A percentile compares a stretch with the other conserved stretches of the same genome.
Conservation (phyloP, 495 filamentous ascomycete genomes). For the Aspergillus taichungensis region DNA sequence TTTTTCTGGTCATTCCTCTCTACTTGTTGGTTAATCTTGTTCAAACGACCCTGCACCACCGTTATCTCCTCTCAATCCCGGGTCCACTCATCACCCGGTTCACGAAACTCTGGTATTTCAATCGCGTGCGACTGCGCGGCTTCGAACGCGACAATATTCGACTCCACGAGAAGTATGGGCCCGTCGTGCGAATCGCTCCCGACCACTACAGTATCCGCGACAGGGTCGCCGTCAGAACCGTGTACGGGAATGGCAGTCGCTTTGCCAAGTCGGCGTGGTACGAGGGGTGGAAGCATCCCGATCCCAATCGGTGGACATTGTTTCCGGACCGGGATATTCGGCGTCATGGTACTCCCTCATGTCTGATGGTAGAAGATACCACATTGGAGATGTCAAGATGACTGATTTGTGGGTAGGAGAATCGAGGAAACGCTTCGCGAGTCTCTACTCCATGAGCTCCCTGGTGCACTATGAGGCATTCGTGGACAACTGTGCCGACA, state of each 20-base stretch:
- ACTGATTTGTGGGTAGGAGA: slow-evolving; percentile 15
- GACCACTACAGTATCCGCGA: slow-evolving; percentile 43
- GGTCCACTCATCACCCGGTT: slow-evolving; percentile 47
- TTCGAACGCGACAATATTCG: slow-evolving; percentile 38
- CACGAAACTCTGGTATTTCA: slow-evolving; percentile 48
- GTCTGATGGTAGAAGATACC: background rate
- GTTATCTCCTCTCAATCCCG: slow-evolving; percentile 35
- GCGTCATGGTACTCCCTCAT: slow-evolving; percentile 24
- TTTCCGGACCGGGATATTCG: slow-evolving; percentile 36
- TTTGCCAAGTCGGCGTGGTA: slow-evolving; percentile 35
- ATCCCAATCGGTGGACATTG: slow-evolving; percentile 25
- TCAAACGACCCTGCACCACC: slow-evolving; percentile 12
- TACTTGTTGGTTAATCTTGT: slow-evolving; percentile 8
- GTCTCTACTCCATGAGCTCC: slow-evolving; percentile 44
- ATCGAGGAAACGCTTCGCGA: slow-evolving; percentile 31
- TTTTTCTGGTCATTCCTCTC: slow-evolving; percentile 5
- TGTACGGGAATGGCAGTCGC: slow-evolving; percentile 35
- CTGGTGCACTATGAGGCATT: slow-evolving; percentile 47
- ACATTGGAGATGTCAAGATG: background rate
- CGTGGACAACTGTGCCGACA: slow-evolving; percentile 41
- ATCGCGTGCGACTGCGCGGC: slow-evolving; percentile 27
- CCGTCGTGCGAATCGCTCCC: slow-evolving; percentile 40
- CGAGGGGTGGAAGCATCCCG: slow-evolving; percentile 30
- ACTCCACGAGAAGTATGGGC: slow-evolving; percentile 33
- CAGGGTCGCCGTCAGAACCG: slow-evolving; percentile 28